Evolutionary conservation across 495 filamentous ascomycete species (phyloP), one percentile per base, ranked within the genome.

Genomic region (Peziza echinospora): DNA sequence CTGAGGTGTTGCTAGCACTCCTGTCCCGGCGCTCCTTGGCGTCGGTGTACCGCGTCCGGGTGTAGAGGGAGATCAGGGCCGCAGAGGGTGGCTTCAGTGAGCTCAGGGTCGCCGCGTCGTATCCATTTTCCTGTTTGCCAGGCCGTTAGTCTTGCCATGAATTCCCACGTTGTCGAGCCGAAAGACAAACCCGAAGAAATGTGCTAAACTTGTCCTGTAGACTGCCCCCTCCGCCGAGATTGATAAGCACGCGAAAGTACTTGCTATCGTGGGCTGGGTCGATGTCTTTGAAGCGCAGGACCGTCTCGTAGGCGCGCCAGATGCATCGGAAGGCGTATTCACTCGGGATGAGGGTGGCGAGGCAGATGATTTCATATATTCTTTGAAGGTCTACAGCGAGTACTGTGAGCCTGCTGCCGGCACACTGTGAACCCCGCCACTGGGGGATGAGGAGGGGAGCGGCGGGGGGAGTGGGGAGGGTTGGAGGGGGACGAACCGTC

Each of bases 291-390:
- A 52, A 56, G 21, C 47, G 49, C 21, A 59, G 52, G 16, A 59
- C 56, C n/a, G 47, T 47, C 52, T 59, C 56, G 30, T 59, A 59
- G 44, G 56, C 56, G 24, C 48, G 45, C 50, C 56, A 59, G 9
- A 59, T 49, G 28, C 47, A 30, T 7, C 48, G 44, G 24, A 59
- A 59, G 1, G 56, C 55, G 21, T 49, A 43, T 13, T 54, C 50
- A 13, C 53, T 47, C 21, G 56, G 52, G 34, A 51, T 49, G 28
- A 51, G 53, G 11, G 52, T 48, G 19, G 56, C 56, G 25, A 59
- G 52, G 25, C 51, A 60, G 47, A 59, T 46, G 39, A 59, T 59
- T 39, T 59, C 56, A 45, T 59, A 52, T 22, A 59, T 49, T 47
- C 52, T 59, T 45, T 59, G 51, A 24, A 59, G 52, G 43, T 59